phyloP scores from a whole-genome alignment of 116 monocot species.

The Posidonia oceanica region DNA sequence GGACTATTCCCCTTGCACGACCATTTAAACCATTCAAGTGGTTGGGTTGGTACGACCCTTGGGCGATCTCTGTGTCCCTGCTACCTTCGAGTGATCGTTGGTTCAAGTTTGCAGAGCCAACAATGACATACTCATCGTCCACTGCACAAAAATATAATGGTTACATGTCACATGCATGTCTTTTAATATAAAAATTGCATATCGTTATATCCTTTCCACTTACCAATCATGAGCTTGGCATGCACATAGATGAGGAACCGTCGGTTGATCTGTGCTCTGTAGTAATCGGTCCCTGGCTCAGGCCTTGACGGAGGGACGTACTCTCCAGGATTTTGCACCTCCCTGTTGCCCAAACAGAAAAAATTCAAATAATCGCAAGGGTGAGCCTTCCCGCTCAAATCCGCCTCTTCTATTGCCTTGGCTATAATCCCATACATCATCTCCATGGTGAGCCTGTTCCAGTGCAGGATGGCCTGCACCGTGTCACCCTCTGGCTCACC shows the following conservation, averaged over 20 bases:
- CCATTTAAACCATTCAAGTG: constrained; percentile 18
- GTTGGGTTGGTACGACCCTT: constrained; percentile 47
- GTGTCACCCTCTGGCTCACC: constrained; percentile 28
- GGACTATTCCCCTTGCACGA: constrained; percentile 14
- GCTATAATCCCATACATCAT: constrained; percentile 39
- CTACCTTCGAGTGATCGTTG: constrained; percentile 54
- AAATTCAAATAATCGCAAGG: constrained; percentile 42
- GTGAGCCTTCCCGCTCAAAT: constrained; percentile 19
- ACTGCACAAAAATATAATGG: constrained; percentile 20
- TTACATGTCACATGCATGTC: too few species aligned
- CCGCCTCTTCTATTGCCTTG: constrained; percentile 25
- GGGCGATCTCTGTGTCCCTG: constrained; percentile 57
- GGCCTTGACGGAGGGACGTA: constrained; percentile 34
- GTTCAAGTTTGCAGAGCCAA: constrained; percentile 67
- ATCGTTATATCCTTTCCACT: not conserved
- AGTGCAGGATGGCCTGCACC: constrained; percentile 36
- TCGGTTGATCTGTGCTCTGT: constrained; percentile 32
- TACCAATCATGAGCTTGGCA: constrained; percentile 59
- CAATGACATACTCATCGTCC: constrained; percentile 52
- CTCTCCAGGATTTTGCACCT: constrained; percentile 14
- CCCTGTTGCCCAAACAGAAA: constrained; percentile 48
- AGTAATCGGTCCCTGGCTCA: constrained; percentile 29
- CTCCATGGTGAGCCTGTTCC: constrained; percentile 37
- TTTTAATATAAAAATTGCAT: too few species aligned
- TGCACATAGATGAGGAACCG: constrained; percentile 54